Evolutionary conservation across 83 land plant species (phyloP).

Genomic region (Picea abies): DNA sequence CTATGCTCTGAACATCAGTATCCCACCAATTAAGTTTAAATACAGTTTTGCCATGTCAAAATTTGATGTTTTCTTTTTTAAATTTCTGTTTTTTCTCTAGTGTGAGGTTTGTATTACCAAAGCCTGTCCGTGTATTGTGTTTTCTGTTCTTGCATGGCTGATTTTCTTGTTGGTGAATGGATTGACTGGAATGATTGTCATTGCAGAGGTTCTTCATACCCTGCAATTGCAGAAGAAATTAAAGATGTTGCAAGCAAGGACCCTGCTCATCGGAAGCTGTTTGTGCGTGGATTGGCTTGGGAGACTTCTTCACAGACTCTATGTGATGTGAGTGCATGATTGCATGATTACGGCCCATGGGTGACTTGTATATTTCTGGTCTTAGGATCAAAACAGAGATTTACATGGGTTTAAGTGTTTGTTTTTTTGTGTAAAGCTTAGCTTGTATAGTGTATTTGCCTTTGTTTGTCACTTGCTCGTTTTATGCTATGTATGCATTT

Average conservation of each 20-base stretch:
- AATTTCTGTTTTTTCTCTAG: not conserved
- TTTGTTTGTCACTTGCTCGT: not conserved
- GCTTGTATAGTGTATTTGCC: not conserved
- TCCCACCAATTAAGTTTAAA: not conserved
- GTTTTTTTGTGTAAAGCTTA: not conserved
- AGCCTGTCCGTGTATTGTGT: conserved; percentile 30
- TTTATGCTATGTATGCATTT: not conserved
- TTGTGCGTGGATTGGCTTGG: conserved; percentile 96
- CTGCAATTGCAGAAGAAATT: conserved; percentile 86
- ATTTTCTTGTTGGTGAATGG: conserved; percentile 27
- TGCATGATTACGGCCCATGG: conserved; percentile 31
- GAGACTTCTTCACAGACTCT: conserved; percentile 81
- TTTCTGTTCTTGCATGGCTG: conserved; percentile 24
- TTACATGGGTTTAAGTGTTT: not conserved
- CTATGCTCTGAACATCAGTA: not conserved
- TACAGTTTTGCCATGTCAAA: not conserved
- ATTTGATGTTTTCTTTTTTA: not conserved
- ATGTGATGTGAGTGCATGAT: conserved; percentile 92
- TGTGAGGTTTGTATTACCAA: conserved; percentile 14
- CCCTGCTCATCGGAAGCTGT: conserved; percentile 91
- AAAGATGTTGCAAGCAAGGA: conserved; percentile 84
- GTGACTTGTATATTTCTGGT: conserved; percentile 24
- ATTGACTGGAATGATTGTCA: conserved; percentile 55
- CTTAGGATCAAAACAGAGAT: not conserved
- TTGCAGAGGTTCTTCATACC: conserved; percentile 82